Evolutionary conservation across 345 rosid genomes (phyloP), one percentile per base, ranked within the genome.

Genomic region (Brassica juncea): DNA sequence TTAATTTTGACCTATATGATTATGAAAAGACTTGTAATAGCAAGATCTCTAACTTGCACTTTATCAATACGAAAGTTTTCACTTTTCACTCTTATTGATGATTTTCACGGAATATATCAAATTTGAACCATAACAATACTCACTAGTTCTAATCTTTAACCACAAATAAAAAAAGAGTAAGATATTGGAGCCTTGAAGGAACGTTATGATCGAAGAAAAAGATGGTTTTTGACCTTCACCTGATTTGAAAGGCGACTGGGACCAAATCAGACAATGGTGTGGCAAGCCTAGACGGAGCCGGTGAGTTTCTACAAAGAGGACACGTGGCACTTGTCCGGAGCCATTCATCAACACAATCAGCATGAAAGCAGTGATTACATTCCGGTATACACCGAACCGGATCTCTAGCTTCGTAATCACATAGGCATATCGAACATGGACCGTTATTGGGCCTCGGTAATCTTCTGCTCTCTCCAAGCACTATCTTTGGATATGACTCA

Each of bases 361-460:
- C 85, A 7, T 92, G 97, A 81, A 89, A 92, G 76, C 91, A 92
- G 77, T 92, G 97, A 28, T 86, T 82, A 73, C 97, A 92, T 25
- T 85, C 89, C 57, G 94, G 93, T 15, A 92, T 82, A 77, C 90
- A 84, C 76, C 85, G 83, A 25, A 90, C 71, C 14, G 76, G 59
- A 66, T 92, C 93, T 55, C 73, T 82, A 23, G 90, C 72, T 64
- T 66, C 75, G 65, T 92, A 90, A 32, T 90, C 94, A 12, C 85
- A 74, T 79, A 92, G 37, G 59, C 94, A 92, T n/a, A 92, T 90
- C 6, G 93, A 83, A 72, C 92, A 92, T 27, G 86, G 78, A 68
- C 89, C 92, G 68, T 84, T 74, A 35, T 87, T 86, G 76, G 90
- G 91, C 82, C 66, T 72, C 1, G 92, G 91, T 16, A 92, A 73